phyloP scores from a whole-genome alignment of 1,284 basidiomycete species.

The Cutaneotrichosporon mucoides region DNA sequence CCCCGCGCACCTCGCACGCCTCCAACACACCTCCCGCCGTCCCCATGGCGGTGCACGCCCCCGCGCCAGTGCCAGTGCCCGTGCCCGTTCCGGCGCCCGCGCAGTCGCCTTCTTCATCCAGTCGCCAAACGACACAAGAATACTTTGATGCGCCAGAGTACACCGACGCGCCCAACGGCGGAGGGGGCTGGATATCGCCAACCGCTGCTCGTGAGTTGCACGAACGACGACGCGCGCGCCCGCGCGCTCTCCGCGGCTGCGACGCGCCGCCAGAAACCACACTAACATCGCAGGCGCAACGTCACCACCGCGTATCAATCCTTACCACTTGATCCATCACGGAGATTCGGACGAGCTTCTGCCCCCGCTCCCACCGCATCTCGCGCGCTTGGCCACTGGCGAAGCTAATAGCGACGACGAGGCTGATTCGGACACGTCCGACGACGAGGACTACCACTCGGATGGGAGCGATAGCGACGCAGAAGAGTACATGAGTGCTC shows the following conservation, averaged over 20 bases:
- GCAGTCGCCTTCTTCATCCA: background rate
- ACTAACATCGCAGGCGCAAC: background rate
- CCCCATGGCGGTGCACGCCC: constrained; percentile 17
- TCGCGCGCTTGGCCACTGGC: constrained; percentile 17
- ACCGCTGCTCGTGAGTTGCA: background rate
- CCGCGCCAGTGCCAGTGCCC: constrained; percentile 2
- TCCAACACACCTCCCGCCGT: no score
- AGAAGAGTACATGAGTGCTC: background rate
- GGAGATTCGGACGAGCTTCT: constrained; percentile 14
- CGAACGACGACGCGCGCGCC: no score
- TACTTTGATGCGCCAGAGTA: no score
- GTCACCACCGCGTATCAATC: constrained; percentile 27
- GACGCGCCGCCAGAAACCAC: no score
- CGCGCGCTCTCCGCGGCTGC: no score
- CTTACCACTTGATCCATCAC: constrained; percentile 29
- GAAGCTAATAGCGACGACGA: constrained; percentile 19
- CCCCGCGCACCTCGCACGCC: no score
- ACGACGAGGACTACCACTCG: constrained; percentile 12
- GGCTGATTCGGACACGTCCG: constrained; percentile 15
- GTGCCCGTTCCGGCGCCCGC: background rate
- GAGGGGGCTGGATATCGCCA: background rate
- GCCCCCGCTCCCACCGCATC: constrained; percentile 24
- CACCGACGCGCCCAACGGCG: no score
- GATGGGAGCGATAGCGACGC: constrained; percentile 3
- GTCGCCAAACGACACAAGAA: no score